Conservation (phyloP, 2,329 filamentous ascomycete species). For the Colletotrichum gloeosporioides region DNA sequence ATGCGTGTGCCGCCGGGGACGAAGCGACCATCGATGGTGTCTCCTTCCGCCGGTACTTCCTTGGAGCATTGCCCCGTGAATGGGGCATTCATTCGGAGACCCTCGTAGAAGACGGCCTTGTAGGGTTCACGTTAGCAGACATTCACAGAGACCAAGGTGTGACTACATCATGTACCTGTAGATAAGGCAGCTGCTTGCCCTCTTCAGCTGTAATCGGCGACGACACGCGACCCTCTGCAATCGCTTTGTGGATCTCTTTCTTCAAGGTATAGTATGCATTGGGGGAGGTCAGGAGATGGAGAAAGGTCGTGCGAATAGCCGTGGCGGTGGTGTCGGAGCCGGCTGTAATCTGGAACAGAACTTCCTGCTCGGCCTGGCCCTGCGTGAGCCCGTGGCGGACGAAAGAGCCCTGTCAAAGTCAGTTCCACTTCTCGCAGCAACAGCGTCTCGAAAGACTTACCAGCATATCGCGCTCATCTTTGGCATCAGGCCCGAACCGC, state of each 20-base stretch:
- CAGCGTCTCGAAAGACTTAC: neutral
- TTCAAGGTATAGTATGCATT: constrained; percentile 47
- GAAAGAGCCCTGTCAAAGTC: constrained; percentile 33
- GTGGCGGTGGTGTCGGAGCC: constrained; percentile 58
- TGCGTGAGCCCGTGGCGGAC: constrained; percentile 42
- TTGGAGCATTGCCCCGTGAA: constrained; percentile 31
- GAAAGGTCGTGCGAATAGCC: constrained; percentile 51
- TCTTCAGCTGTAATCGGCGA: constrained; percentile 33
- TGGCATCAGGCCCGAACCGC: constrained; percentile 30
- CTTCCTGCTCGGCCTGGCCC: constrained; percentile 33
- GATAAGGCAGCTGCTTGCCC: constrained; percentile 36
- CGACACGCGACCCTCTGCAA: constrained; percentile 29
- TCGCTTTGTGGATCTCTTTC: constrained; percentile 48
- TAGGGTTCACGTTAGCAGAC: constrained; percentile 30
- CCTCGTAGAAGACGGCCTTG: constrained; percentile 48
- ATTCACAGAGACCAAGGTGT: constrained; percentile 5
- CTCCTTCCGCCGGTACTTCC: constrained; percentile 31
- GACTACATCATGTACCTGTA: constrained; percentile 47
- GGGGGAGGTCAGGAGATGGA: constrained; percentile 53
- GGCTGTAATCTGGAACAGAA: constrained; percentile 30
- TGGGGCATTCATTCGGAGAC: constrained; percentile 44
- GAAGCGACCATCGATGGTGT: constrained; percentile 28
- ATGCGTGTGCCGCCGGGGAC: constrained; percentile 35
- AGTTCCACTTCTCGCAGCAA: neutral
- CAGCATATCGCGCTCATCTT: constrained; percentile 39